Percentiles rank a stretch among this genome's conserved stretches.
Conservation (phyloP, 2,329 filamentous ascomycete species). For the Neonectria punicea region DNA sequence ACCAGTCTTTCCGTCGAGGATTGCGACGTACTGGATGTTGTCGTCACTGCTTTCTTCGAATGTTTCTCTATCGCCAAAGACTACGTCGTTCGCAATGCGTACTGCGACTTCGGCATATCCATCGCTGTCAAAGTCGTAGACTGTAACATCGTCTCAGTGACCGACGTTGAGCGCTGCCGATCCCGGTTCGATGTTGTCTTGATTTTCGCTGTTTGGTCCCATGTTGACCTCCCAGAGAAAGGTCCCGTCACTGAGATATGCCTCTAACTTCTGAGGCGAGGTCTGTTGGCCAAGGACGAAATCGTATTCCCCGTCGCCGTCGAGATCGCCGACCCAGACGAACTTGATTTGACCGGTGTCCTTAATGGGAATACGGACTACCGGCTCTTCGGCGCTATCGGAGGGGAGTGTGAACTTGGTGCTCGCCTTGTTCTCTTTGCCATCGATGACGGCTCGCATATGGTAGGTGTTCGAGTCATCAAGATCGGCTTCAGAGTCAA, state of each 20-base stretch:
- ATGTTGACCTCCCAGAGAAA: too few relatives aligned
- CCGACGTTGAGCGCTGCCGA: too few relatives aligned
- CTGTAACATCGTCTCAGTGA: too few relatives aligned
- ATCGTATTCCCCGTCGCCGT: constrained; percentile 38
- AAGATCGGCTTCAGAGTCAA: constrained; percentile 26
- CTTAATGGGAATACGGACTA: constrained; percentile 32
- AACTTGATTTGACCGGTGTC: constrained; percentile 34
- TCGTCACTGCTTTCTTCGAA: too few relatives aligned
- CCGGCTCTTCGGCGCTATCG: constrained; percentile 16
- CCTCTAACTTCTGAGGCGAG: constrained; percentile 25
- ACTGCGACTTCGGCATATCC: too few relatives aligned
- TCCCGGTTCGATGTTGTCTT: too few relatives aligned
- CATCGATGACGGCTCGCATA: constrained; percentile 29
- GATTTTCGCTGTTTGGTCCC: too few relatives aligned
- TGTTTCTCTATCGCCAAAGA: too few relatives aligned
- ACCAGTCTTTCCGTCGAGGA: too few relatives aligned
- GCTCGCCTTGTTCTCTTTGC: constrained; percentile 26
- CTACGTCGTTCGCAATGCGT: too few relatives aligned
- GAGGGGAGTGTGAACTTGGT: constrained; percentile 27
- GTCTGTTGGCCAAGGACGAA: constrained; percentile 37
- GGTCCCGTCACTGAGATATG: constrained; percentile 31
- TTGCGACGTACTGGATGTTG: too few relatives aligned
- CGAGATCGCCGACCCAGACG: constrained; percentile 39
- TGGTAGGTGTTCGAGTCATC: constrained; percentile 32
- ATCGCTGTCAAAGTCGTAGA: too few relatives aligned